Percentiles rank a stretch among this genome's conserved stretches.
phyloP scores from a whole-genome alignment of 306 rosid genomes.

The Vigna unguiculata region DNA sequence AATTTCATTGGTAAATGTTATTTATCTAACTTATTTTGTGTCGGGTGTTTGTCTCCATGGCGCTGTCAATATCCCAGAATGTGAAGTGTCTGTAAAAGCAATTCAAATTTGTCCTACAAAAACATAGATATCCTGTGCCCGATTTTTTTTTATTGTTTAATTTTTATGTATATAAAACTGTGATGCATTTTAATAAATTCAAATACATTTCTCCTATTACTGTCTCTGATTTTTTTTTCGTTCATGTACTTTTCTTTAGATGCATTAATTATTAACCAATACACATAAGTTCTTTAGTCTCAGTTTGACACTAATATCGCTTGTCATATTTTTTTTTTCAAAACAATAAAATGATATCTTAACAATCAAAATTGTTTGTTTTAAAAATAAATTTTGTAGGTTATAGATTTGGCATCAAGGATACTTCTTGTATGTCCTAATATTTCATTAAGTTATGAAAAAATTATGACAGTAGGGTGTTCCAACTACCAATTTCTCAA shows the following conservation, averaged over 20 bases:
- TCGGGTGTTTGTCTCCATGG: slow-evolving; percentile 34
- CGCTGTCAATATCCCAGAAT: slow-evolving; percentile 8
- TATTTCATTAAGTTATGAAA: no score
- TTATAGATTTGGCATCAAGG: no score
- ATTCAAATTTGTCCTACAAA: slow-evolving; percentile 16
- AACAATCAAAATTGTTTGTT: no score
- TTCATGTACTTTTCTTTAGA: background rate
- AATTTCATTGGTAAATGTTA: slow-evolving; percentile 52
- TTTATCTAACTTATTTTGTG: slow-evolving; percentile 37
- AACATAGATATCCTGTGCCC: background rate
- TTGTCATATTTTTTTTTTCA: no score
- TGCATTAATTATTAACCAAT: background rate
- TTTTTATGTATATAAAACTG: background rate
- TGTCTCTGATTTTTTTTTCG: no score
- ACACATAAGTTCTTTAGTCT: background rate
- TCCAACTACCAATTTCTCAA: no score
- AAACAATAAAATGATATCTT: no score
- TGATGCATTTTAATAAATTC: background rate
- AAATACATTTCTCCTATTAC: background rate
- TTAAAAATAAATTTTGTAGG: no score
- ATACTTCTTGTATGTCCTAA: no score
- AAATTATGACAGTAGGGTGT: no score
- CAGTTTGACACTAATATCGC: no score
- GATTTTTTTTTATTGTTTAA: background rate
- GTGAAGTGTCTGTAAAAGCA: background rate